A percentile compares a stretch with the other conserved stretches of the same genome.
Conservation (phyloP, 2,329 filamentous ascomycete species). For the Neurospora sp. region DNA sequence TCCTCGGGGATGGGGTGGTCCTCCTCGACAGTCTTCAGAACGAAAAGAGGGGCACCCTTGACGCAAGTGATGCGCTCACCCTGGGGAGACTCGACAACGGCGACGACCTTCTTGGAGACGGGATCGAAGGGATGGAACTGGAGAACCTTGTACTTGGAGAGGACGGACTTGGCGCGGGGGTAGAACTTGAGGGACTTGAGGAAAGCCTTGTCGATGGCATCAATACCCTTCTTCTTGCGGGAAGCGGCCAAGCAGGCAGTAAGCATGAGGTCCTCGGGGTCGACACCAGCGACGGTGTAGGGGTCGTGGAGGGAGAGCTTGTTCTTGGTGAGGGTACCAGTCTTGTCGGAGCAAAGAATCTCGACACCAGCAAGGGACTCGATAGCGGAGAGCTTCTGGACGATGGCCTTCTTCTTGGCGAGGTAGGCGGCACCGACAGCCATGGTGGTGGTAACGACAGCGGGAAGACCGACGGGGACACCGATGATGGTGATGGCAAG, state of each 20-base stretch:
- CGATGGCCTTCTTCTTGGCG: conserved; percentile 85
- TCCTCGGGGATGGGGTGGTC: conserved; percentile 70
- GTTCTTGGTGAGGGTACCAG: conserved; percentile 88
- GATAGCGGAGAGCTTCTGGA: conserved; percentile 85
- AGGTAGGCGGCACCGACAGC: conserved; percentile 86
- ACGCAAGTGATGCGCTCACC: conserved; percentile 81
- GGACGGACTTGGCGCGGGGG: conserved; percentile 68
- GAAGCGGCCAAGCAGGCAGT: conserved; percentile 84
- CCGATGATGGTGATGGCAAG: conserved; percentile 84
- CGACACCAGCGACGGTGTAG: conserved; percentile 71
- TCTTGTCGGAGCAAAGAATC: conserved; percentile 92
- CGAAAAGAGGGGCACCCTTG: conserved; percentile 83
- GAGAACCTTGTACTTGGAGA: conserved; percentile 75
- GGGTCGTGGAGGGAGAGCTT: conserved; percentile 82
- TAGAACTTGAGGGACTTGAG: conserved; percentile 76
- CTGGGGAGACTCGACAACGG: conserved; percentile 71
- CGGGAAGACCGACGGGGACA: conserved; percentile 86
- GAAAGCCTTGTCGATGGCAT: conserved; percentile 92
- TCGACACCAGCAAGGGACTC: conserved; percentile 88
- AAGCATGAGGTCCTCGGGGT: conserved; percentile 81
- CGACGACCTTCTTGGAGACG: conserved; percentile 86
- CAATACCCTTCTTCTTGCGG: conserved; percentile 92
- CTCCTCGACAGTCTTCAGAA: conserved; percentile 78
- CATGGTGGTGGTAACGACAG: conserved; percentile 91
- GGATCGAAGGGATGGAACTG: conserved; percentile 86